Evolutionary conservation across 2,329 filamentous ascomycete species (phyloP).

Genomic region (Penicillium sp.): DNA sequence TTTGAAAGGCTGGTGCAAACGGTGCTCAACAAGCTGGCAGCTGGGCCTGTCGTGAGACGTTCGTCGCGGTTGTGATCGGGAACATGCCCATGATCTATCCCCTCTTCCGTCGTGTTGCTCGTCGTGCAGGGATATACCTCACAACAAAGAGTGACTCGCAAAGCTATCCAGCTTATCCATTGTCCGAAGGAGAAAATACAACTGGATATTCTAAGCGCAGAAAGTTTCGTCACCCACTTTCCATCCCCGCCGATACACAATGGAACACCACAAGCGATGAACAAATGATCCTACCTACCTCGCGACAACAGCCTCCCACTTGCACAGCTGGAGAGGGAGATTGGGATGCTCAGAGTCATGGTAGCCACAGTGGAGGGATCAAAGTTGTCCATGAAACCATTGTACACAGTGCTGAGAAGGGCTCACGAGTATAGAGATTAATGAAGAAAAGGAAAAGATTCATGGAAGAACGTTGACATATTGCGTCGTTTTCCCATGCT

Average conservation of each 20-base stretch:
- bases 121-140: slow-evolving; percentile 32
- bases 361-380: slow-evolving; percentile 28
- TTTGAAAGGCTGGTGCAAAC: slow-evolving; percentile 37
- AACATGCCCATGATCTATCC: slow-evolving; percentile 52
- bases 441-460: too few species aligned
- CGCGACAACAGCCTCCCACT: slow-evolving; percentile 28
- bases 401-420: slow-evolving; percentile 28
- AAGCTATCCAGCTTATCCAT: slow-evolving; percentile 29
- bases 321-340: slow-evolving; percentile 27
- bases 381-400: slow-evolving; percentile 39
- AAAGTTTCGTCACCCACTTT: slow-evolving; percentile 38
- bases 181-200: slow-evolving; percentile 24
- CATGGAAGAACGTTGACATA: too few species aligned
- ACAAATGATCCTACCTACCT: slow-evolving; percentile 30
- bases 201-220: slow-evolving; percentile 23
- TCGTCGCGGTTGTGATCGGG: slow-evolving; percentile 49
- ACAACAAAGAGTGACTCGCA: slow-evolving; percentile 23
- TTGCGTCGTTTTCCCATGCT: too few species aligned
- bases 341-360: slow-evolving; percentile 25
- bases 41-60: slow-evolving; percentile 52
- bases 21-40: slow-evolving; percentile 47
- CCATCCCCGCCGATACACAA: slow-evolving; percentile 33
- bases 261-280: slow-evolving; percentile 38
- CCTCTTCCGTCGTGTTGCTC: slow-evolving; percentile 31
- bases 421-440: slow-evolving; percentile 8